Evolutionary conservation across 31 red algal species (phyloP), one percentile per base, ranked within the genome.

Genomic region (Odonthalia washingtoniensis): DNA sequence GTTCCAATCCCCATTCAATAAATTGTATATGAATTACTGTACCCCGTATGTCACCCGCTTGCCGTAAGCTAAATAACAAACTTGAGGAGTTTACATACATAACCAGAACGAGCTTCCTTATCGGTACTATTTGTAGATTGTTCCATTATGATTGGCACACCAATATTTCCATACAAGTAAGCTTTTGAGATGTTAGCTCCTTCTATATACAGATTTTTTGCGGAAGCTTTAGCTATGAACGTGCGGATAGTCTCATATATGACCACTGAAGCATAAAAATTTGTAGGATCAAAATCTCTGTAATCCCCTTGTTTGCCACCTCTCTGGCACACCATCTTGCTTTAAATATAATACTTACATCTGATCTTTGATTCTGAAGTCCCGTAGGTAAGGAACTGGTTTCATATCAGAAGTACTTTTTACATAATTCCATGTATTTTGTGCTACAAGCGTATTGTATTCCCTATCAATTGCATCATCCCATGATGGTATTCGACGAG

Each of bases 391-490:
- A 28, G n/a, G n/a, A 9, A 70, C n/a, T 9, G 66, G 66, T 21
- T 57, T 57, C 12, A 21, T 57, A 57, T 57, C 12, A 57, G 21
- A 9, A 57, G 9, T 21, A 57, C 49, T 57, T 14, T 9, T 21
- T 21, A 57, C 49, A 57, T 57, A 57, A 14, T 57, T 26, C 60
- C 79, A 68, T 0, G 79, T 69, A 4, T 69, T 17, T 0, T 61
- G 24, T 12, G 65, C 79, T 37, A 38, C 17, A 14, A 68, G 79
- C n/a, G 79, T 32, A 4, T 68, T 45, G 61, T 40, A 83, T 69
- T 83, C 79, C 4, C 79, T 36, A 32, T 83, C 79, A 36, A 83
- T 83, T 34, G 61, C 60, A 28, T 68, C 79, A 31, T 21, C 79
- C 79, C 79, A 70, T 18, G 5, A 18, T 40, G 26, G 52, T 39